These are phyloP conservation scores for Apiospora aurea DNA, from an alignment of 2,329 filamentous ascomycete genomes.

Conservation along the genomic window DNA sequence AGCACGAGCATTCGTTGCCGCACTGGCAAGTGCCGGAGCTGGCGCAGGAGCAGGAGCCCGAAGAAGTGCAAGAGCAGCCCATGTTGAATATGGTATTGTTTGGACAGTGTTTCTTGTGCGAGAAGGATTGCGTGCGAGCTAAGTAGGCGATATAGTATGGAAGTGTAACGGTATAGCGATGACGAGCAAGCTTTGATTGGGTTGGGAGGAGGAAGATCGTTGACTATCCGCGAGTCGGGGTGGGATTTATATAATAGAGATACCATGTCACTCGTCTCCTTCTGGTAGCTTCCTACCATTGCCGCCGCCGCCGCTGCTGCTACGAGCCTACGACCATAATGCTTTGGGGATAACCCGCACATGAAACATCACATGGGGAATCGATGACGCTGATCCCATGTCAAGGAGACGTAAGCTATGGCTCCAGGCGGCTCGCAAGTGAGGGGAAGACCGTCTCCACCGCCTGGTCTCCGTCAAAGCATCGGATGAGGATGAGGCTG, in stretches of 20 bases:
- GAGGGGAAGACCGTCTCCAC: background rate
- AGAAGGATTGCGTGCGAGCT: background rate
- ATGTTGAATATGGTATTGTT: background rate
- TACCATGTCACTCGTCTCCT: background rate
- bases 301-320: too few relatives aligned
- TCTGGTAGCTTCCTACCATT: background rate
- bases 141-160: background rate
- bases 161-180: background rate
- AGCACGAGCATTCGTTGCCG: conserved; percentile 16
- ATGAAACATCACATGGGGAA: background rate
- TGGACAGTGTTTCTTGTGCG: background rate
- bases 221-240: background rate
- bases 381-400: conserved; percentile 12
- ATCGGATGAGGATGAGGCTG: conserved; percentile 2
- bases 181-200: conserved; percentile 19
- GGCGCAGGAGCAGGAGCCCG: conserved; percentile 22
- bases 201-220: background rate
- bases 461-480: background rate
- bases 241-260: conserved; percentile 7
- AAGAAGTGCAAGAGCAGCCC: conserved; percentile 19
- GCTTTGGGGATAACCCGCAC: background rate
- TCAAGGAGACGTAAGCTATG: background rate
- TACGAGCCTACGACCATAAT: background rate
- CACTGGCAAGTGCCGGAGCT: conserved; percentile 21
- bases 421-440: background rate